A percentile compares a stretch with the other conserved stretches of the same genome.
Conservation (phyloP, 2,329 filamentous ascomycete species). For the Mycosphaerella arachidis region DNA sequence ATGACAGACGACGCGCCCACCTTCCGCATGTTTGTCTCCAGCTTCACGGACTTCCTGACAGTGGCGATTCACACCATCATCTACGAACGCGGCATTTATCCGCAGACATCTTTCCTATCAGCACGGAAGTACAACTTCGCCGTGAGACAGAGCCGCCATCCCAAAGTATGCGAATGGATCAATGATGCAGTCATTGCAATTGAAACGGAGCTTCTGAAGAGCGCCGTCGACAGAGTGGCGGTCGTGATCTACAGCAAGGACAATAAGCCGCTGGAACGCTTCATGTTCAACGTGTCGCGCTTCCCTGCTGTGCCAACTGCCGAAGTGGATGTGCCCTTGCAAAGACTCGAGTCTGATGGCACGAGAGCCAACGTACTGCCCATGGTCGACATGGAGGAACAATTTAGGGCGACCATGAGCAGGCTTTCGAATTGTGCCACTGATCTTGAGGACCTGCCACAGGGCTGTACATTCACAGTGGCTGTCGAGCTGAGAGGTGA, state of each 20-base stretch:
- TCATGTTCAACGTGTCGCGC: constrained; percentile 55
- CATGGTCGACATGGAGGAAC: constrained; percentile 61
- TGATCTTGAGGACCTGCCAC: constrained; percentile 54
- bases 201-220: constrained; percentile 61
- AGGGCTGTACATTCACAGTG: constrained; percentile 69
- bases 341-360: constrained; percentile 30
- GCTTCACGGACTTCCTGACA: constrained; percentile 75
- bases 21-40: constrained; percentile 57
- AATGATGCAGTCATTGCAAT: constrained; percentile 72
- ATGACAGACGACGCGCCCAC: constrained; percentile 29
- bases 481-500: constrained; percentile 67
- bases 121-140: constrained; percentile 78
- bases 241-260: constrained; percentile 53
- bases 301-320: constrained; percentile 48
- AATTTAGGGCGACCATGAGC: constrained; percentile 63
- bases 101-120: constrained; percentile 69
- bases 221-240: constrained; percentile 51
- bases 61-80: constrained; percentile 82
- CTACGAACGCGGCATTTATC: constrained; percentile 77
- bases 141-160: constrained; percentile 80
- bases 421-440: constrained; percentile 59
- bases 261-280: constrained; percentile 55
- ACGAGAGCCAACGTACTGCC: constrained; percentile 26
- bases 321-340: constrained; percentile 51
- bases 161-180: constrained; percentile 80